phyloP scores from a whole-genome alignment of 176 grass and related monocot species.

The Bonia amplexicaulis region DNA sequence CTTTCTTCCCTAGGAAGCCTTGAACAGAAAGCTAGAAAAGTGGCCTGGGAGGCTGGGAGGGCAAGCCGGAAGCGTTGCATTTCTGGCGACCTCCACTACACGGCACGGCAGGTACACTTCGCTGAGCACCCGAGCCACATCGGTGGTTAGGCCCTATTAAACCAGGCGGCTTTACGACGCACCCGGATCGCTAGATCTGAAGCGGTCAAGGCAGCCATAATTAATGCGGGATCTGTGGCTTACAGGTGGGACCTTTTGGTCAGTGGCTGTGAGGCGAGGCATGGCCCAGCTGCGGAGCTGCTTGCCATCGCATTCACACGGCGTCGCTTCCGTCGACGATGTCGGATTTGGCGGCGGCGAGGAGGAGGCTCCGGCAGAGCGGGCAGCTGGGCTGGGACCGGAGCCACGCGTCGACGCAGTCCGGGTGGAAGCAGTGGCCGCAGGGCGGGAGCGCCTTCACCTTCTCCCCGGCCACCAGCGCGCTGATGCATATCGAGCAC shows the following conservation, averaged over 20 bases:
- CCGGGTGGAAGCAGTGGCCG: conserved; percentile 73
- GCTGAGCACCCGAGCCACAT: neutral
- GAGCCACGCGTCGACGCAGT: conserved; percentile 85
- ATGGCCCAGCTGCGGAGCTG: neutral
- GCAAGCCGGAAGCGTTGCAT: neutral
- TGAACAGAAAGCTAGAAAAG: conserved; percentile 2
- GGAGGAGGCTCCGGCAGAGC: conserved; percentile 55
- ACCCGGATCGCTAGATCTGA: conserved; percentile 19
- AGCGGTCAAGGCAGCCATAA: neutral
- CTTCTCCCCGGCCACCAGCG: conserved; percentile 57
- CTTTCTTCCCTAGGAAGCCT: neutral
- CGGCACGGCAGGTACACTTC: neutral
- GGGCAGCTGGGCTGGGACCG: conserved; percentile 61
- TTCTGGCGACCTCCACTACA: neutral
- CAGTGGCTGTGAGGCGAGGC: neutral
- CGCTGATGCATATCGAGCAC: conserved; percentile 79
- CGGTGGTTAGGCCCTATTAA: neutral
- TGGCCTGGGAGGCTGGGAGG: neutral
- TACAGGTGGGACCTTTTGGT: neutral
- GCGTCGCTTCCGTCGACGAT: conserved; percentile 9
- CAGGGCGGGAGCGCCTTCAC: conserved; percentile 71
- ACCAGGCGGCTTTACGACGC: neutral
- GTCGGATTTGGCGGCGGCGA: neutral
- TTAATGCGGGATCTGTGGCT: neutral
- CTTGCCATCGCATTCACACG: conserved; percentile 11